These are phyloP conservation scores for Fusarium algeriense DNA, from an alignment of 2,329 filamentous ascomycete genomes.

Conservation along the genomic window DNA sequence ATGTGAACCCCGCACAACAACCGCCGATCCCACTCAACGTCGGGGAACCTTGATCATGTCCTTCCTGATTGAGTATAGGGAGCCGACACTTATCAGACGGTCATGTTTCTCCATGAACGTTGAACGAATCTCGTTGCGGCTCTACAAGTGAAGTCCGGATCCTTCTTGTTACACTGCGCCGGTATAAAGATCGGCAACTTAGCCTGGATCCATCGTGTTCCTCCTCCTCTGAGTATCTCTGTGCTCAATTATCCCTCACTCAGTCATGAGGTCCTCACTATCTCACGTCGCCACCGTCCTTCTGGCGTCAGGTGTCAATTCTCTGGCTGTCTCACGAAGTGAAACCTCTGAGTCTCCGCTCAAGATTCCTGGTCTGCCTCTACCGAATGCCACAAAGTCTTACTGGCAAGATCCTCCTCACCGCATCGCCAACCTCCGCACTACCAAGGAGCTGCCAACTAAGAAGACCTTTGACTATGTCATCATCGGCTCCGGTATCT, in stretches of 20 bases:
- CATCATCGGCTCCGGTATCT: constrained; percentile 30
- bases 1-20: constrained; percentile 1
- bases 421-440: constrained; percentile 31
- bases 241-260: not conserved
- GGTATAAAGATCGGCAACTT: not conserved
- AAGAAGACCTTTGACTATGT: constrained; percentile 27
- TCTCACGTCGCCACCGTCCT: constrained; percentile 7
- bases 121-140: not conserved
- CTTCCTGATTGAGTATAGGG: constrained; percentile 17
- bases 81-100: constrained; percentile 4
- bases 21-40: constrained; percentile 1
- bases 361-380: constrained; percentile 20
- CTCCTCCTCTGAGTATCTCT: not conserved
- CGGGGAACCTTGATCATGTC: not conserved
- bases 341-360: constrained; percentile 13
- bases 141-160: constrained; percentile 1
- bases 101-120: not conserved
- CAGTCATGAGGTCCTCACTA: constrained; percentile 15
- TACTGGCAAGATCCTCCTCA: constrained; percentile 35
- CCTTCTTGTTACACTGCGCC: not conserved
- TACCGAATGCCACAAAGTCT: constrained; percentile 27
- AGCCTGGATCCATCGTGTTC: not conserved
- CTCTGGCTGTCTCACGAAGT: constrained; percentile 10
- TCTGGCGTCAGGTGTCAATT: constrained; percentile 7
- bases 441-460: constrained; percentile 15